Evolutionary conservation across 805 yeast species (phyloP).

Genomic region (Yarrowia divulgata): DNA sequence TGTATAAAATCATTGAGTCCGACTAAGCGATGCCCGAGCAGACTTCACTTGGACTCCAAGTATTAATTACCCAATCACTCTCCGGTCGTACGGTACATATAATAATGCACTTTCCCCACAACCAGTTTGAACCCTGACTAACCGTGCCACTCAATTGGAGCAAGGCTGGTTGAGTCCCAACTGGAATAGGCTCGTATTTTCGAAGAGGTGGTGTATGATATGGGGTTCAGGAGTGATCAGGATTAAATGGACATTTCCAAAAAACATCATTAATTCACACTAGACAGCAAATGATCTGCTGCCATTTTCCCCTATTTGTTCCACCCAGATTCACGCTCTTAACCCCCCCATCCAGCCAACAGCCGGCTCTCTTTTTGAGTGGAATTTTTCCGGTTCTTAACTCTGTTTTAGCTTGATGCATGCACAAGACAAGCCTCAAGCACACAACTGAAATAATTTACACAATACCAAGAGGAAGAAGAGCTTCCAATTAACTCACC

Average conservation of each 20-base stretch:
- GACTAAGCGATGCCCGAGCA: too few species aligned
- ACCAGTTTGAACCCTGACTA: neutral
- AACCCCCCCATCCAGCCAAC: neutral
- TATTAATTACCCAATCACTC: too few species aligned
- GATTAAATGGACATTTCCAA: too few species aligned
- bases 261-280: too few species aligned
- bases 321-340: neutral
- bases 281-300: too few species aligned
- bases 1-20: too few species aligned
- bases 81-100: too few species aligned
- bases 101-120: neutral
- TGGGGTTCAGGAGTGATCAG: too few species aligned
- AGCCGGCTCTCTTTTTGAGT: neutral
- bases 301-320: too few species aligned
- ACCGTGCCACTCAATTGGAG: neutral
- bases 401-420: constrained; percentile 14
- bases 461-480: neutral
- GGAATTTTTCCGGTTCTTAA: constrained; percentile 18
- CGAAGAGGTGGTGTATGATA: neutral
- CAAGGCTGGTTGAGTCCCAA: neutral
- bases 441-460: neutral
- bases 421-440: neutral
- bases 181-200: constrained; percentile 3
- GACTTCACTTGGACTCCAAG: too few species aligned
- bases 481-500: neutral